phyloP scores from a whole-genome alignment of 2,329 filamentous ascomycete genomes.

The Penicillium crustosum region DNA sequence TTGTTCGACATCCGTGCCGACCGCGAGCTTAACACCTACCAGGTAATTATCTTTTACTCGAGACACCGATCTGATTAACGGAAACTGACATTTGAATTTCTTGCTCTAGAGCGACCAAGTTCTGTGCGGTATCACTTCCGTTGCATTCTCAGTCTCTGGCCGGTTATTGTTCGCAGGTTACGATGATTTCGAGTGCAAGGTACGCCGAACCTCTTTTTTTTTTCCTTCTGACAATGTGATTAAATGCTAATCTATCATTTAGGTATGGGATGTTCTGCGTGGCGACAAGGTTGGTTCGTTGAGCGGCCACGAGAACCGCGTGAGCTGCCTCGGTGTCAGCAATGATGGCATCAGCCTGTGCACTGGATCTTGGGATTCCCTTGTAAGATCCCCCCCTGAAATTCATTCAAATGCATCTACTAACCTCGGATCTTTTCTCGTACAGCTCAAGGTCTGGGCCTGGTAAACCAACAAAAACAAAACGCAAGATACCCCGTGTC shows the following conservation, averaged over 20 bases:
- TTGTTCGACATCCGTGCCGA: constrained; percentile 98
- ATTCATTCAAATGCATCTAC: background rate
- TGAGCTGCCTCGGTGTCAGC: constrained; percentile 97
- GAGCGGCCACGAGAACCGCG: constrained; percentile 96
- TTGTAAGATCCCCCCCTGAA: constrained; percentile 63
- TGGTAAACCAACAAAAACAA: constrained; percentile 55
- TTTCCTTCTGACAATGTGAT: background rate
- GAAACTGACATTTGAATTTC: constrained; percentile 1
- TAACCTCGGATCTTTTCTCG: constrained; percentile 7
- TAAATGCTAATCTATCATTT: constrained; percentile 26
- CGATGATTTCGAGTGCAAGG: constrained; percentile 99
- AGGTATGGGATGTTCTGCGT: constrained; percentile 98
- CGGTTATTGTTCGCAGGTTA: constrained; percentile 95
- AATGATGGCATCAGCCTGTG: constrained; percentile 99
- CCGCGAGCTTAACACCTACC: constrained; percentile 69
- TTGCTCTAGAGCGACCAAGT: constrained; percentile 84
- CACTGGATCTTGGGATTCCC: constrained; percentile 98
- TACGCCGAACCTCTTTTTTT: constrained; percentile 47
- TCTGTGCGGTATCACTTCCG: constrained; percentile 95
- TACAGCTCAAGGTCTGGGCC: constrained; percentile 83
- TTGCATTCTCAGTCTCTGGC: constrained; percentile 95
- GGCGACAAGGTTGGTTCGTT: constrained; percentile 96
- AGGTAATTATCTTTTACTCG: constrained; percentile 49
- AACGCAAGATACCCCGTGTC: constrained; percentile 40
- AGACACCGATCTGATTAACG: constrained; percentile 7